A percentile compares a stretch with the other conserved stretches of the same genome.
These are phyloP conservation scores for Boletus reticulatus DNA, from an alignment of 768 basidiomycete genomes.

Conservation along the genomic window DNA sequence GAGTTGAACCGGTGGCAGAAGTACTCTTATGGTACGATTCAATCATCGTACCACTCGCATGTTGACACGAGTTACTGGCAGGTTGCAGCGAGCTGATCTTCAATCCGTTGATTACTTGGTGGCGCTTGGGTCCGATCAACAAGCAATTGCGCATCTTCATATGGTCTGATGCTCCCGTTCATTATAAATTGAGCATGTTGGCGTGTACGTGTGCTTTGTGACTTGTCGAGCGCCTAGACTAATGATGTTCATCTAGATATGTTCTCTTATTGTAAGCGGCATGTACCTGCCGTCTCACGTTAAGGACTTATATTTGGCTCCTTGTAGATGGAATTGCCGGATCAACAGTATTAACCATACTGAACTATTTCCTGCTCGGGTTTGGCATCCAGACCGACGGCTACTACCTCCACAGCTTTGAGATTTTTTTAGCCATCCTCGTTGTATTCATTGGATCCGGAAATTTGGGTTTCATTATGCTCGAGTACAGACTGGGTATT, in stretches of 20 bases:
- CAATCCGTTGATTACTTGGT: slow-evolving; percentile 80
- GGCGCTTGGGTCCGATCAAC: slow-evolving; percentile 76
- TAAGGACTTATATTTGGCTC: neutral
- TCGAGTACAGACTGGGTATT: slow-evolving; percentile 70
- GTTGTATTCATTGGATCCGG: slow-evolving; percentile 75
- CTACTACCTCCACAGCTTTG: slow-evolving; percentile 76
- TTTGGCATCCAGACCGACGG: slow-evolving; percentile 71
- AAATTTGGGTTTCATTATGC: slow-evolving; percentile 63
- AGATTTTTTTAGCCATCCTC: slow-evolving; percentile 72
- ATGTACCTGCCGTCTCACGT: slow-evolving; percentile 2
- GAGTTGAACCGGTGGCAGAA: slow-evolving; percentile 96
- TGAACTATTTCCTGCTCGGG: slow-evolving; percentile 76
- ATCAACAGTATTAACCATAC: slow-evolving; percentile 54
- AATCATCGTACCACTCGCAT: neutral
- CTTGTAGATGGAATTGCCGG: slow-evolving; percentile 56
- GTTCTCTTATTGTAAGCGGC: slow-evolving; percentile 49
- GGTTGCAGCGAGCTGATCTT: slow-evolving; percentile 63
- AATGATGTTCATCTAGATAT: slow-evolving; percentile 33
- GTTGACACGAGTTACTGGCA: slow-evolving; percentile 29
- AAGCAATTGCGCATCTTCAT: slow-evolving; percentile 73
- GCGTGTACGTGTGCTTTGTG: slow-evolving; percentile 38
- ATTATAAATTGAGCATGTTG: slow-evolving; percentile 72
- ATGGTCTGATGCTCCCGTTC: slow-evolving; percentile 76
- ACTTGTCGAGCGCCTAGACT: neutral
- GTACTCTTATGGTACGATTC: slow-evolving; percentile 64